phyloP scores from a whole-genome alignment of 1,284 basidiomycete species.

The Termitomyces sp. region DNA sequence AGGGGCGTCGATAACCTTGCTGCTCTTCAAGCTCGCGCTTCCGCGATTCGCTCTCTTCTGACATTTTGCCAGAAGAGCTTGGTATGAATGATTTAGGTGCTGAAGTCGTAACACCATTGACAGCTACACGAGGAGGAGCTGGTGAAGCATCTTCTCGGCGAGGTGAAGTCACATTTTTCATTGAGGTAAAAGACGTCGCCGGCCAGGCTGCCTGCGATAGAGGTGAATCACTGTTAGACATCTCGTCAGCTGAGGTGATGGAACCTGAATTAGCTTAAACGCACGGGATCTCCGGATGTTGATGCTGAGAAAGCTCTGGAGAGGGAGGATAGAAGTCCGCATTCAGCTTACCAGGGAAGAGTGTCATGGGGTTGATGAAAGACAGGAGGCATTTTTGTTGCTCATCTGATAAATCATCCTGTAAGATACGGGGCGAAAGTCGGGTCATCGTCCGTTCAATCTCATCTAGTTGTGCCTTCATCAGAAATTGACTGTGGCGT shows the following conservation, averaged over 20 bases:
- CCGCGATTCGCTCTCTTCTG: conserved; percentile 47
- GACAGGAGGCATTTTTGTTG: conserved; percentile 28
- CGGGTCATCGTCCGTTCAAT: conserved; percentile 69
- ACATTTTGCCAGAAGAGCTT: conserved; percentile 28
- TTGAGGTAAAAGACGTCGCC: conserved; percentile 39
- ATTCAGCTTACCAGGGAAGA: conserved; percentile 25
- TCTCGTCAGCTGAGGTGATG: neutral
- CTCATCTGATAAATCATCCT: conserved; percentile 42
- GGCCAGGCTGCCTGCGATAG: conserved; percentile 37
- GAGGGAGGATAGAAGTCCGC: conserved; percentile 32
- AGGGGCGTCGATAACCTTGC: conserved; percentile 33
- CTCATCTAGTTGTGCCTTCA: conserved; percentile 68
- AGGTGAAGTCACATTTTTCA: conserved; percentile 24
- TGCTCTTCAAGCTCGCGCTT: conserved; percentile 50
- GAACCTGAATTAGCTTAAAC: neutral
- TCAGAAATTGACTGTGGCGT: conserved; percentile 62
- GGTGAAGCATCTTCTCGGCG: conserved; percentile 25
- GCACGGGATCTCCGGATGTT: conserved; percentile 18
- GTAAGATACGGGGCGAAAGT: conserved; percentile 60
- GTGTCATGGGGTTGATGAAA: conserved; percentile 28
- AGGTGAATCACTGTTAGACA: conserved; percentile 7
- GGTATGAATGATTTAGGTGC: conserved; percentile 44
- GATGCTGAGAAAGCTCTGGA: conserved; percentile 28
- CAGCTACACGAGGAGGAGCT: conserved; percentile 54
- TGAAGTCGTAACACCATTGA: conserved; percentile 63